phyloP scores from a whole-genome alignment of 768 basidiomycete species.

The Sarcodon sp. region DNA sequence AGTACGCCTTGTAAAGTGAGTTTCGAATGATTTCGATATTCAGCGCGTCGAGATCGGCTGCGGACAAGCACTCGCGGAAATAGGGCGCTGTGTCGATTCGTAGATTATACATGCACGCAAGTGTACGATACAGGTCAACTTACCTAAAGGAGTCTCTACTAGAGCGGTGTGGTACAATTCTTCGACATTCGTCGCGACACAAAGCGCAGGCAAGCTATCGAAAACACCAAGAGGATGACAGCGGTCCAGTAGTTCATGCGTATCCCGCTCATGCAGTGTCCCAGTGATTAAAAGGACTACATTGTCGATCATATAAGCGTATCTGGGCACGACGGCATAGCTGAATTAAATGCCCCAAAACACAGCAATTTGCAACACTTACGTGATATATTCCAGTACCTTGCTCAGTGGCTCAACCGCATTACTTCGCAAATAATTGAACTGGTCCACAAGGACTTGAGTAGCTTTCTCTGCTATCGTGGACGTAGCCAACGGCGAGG shows the following conservation, averaged over 20 bases:
- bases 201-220: constrained; percentile 98
- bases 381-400: constrained; percentile 98
- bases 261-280: constrained; percentile 93
- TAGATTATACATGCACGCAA: background rate
- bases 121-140: constrained; percentile 14
- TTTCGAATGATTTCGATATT: constrained; percentile 99
- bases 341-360: background rate
- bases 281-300: constrained; percentile 95
- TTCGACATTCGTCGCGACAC: constrained; percentile 97
- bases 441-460: constrained; percentile 90
- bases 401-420: constrained; percentile 83
- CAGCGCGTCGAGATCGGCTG: constrained; percentile 92
- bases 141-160: constrained; percentile 95
- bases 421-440: constrained; percentile 87
- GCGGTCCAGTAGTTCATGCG: constrained; percentile 89
- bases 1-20: constrained; percentile 96
- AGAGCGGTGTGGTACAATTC: constrained; percentile 95
- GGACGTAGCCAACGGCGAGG: constrained; percentile 83
- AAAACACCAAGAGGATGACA: constrained; percentile 97
- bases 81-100: constrained; percentile 56
- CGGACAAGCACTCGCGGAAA: constrained; percentile 91
- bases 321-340: constrained; percentile 32
- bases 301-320: constrained; percentile 99
- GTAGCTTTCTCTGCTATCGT: constrained; percentile 97
- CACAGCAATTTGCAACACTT: constrained; percentile 18